These are phyloP conservation scores for Lentinula lateritia DNA, from an alignment of 768 basidiomycete species.

Conservation along the genomic window DNA sequence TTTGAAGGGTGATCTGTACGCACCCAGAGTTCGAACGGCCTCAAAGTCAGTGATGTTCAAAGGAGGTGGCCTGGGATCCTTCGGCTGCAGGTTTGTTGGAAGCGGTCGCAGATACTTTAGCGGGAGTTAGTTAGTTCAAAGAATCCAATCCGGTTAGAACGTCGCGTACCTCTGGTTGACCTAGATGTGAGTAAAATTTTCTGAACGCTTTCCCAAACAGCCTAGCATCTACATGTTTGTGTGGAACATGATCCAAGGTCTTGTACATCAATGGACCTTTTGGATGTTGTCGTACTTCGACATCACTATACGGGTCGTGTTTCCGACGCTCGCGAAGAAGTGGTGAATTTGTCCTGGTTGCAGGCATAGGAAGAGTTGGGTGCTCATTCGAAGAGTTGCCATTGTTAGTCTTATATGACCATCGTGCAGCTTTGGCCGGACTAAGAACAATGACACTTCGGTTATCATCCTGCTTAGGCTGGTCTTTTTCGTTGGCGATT, in stretches of 20 bases:
- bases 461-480: not conserved
- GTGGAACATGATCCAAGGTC: not conserved
- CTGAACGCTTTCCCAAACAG: not conserved
- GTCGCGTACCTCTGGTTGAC: not conserved
- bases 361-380: not conserved
- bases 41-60: constrained; percentile 34
- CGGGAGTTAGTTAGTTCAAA: not conserved
- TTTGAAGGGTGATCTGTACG: not conserved
- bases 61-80: constrained; percentile 29
- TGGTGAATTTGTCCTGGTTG: not conserved
- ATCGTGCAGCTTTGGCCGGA: not conserved
- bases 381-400: not conserved
- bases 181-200: not conserved
- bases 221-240: not conserved
- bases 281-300: not conserved
- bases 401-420: not conserved
- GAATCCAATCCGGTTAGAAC: not conserved
- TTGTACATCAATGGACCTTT: not conserved
- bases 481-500: not conserved
- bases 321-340: not conserved
- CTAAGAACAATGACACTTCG: not conserved
- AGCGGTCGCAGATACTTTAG: constrained; percentile 6
- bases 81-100: constrained; percentile 15
- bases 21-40: constrained; percentile 36
- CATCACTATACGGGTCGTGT: not conserved